Base-by-base conservation (phyloP, 257 asterid genomes). In the Solanum chiquidenum region DNA sequence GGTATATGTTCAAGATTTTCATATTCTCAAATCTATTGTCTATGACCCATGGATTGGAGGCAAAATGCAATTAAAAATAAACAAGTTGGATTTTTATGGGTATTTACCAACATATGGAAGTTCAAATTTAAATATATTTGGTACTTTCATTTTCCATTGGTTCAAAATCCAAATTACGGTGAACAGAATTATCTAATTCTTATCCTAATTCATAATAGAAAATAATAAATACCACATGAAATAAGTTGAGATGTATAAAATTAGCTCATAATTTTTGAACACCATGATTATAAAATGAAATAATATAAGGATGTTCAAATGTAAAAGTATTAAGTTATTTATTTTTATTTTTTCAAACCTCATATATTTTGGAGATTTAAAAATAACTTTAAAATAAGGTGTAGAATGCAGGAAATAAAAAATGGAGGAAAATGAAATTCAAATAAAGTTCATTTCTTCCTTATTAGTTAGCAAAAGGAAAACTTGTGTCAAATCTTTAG, bases 111-210 rank as follows among this genome's bases (percentile, higher is more conserved):
- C 37, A 27, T 13, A 5, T 27, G 74, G 10, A 68, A 68, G 35
- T 68, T 27, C 37, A 68, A 68, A 68, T 68, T 4, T 12, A 64
- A n/a, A n/a, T 10, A 64, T 64, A 64, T 64, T 64, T 64, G 33
- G 8, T 64, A 62, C 5, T 18, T 49, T 52, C 27, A 23, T 60
- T 64, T n/a, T n/a, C 8, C 1, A 64, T 64, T 4, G 6, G 18
- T n/a, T 0, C 1, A 0, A 52, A 6, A 16, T 18, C 2, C 3
- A 62, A 62, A n/a, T 68, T 0, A 12, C 13, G 23, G 1, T 69
- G 38, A 7, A 69, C 2, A 69, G 1, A 69, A 29, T 69, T 69
- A 69, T 6, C 0, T 27, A 11, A 1, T 27, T 1, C 10, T 13
- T 27, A 68, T 68, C 9, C 21, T 60, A 60, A 60, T 1, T 60